A percentile compares a stretch with the other conserved stretches of the same genome.
Conservation (phyloP, 2,329 filamentous ascomycete species). For the Lecanoromycetidae sp. region DNA sequence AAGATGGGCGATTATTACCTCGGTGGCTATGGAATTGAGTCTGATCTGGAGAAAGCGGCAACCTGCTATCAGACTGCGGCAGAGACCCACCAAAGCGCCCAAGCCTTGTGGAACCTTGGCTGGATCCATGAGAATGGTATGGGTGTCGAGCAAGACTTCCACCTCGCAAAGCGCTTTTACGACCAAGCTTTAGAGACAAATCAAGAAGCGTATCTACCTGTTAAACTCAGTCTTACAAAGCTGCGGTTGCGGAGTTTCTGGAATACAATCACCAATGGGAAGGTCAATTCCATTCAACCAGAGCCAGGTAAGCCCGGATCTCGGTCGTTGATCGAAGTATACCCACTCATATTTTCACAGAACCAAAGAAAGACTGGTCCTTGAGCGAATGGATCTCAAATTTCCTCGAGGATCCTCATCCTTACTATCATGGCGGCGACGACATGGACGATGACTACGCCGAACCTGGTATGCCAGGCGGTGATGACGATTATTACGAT, state of each 20-base stretch:
- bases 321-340: neutral
- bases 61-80: constrained; percentile 87
- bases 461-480: constrained; percentile 39
- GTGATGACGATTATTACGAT: constrained; percentile 47
- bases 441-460: constrained; percentile 36
- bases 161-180: constrained; percentile 92
- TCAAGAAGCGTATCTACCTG: constrained; percentile 83
- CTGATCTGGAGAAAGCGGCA: constrained; percentile 73
- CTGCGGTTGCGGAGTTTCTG: constrained; percentile 76
- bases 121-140: constrained; percentile 99
- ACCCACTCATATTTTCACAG: constrained; percentile 30
- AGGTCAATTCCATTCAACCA: constrained; percentile 81
- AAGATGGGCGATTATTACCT: constrained; percentile 99
- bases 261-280: constrained; percentile 86
- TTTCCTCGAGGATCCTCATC: constrained; percentile 61
- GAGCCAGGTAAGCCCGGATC: constrained; percentile 58
- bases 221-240: constrained; percentile 77
- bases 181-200: constrained; percentile 87
- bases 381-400: constrained; percentile 76
- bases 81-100: constrained; percentile 81
- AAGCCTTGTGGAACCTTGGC: constrained; percentile 91
- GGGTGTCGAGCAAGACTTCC: constrained; percentile 86
- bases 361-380: constrained; percentile 59
- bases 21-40: constrained; percentile 58
- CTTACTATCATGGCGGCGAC: constrained; percentile 50